These are phyloP conservation scores for Paratinospora sagittata DNA, from an alignment of 164 flowering plant genomes.

Conservation along the genomic window DNA sequence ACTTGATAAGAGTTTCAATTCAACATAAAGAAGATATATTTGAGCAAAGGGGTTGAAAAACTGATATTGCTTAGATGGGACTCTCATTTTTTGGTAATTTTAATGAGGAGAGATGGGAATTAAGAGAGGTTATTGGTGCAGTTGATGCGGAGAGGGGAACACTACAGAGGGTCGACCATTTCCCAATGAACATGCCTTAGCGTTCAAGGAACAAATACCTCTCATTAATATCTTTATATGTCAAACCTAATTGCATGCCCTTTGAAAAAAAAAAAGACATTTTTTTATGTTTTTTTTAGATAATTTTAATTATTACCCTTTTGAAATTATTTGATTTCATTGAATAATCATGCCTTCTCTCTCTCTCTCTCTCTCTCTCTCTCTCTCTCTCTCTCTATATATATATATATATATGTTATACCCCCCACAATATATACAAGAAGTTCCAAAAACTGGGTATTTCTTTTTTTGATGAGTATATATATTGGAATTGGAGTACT, in stretches of 20 bases:
- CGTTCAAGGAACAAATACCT: conserved; percentile 41
- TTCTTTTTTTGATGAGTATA: background rate
- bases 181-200: conserved; percentile 45
- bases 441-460: background rate
- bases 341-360: background rate
- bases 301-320: conserved; percentile 8
- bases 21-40: background rate
- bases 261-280: background rate
- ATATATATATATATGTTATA: too few species aligned
- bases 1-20: conserved; percentile 10
- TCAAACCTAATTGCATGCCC: conserved; percentile 29
- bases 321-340: conserved; percentile 2
- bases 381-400: background rate
- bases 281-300: background rate
- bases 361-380: background rate
- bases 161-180: conserved; percentile 18
- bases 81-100: conserved; percentile 24
- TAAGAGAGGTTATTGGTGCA: conserved; percentile 15
- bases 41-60: conserved; percentile 15
- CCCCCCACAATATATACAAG: too few species aligned
- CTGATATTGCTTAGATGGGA: conserved; percentile 25
- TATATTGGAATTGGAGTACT: too few species aligned
- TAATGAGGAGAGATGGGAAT: conserved; percentile 10
- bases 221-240: conserved; percentile 24
- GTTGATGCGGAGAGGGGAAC: conserved; percentile 20